A percentile compares a stretch with the other conserved stretches of the same genome.
These are phyloP conservation scores for Protea cynaroides DNA, from an alignment of 164 flowering plant species.

Conservation along the genomic window DNA sequence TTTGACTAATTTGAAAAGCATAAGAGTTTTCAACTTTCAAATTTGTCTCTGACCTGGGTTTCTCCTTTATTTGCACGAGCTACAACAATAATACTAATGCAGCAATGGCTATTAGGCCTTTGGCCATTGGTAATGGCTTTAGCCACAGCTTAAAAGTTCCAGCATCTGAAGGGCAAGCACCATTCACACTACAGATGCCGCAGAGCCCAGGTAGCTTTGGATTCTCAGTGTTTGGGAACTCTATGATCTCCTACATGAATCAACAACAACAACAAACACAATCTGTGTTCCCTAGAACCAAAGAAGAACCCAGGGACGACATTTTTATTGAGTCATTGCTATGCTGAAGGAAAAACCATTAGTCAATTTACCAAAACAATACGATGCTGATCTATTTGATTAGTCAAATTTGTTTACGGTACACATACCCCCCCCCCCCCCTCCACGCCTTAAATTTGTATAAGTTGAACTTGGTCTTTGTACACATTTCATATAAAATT, in stretches of 20 bases:
- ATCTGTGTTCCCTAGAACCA: slow-evolving; percentile 9
- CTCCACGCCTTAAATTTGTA: too few relatives aligned
- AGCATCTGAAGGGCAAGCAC: not conserved
- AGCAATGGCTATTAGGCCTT: slow-evolving; percentile 29
- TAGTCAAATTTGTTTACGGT: not conserved
- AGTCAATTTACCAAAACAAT: not conserved
- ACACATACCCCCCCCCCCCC: too few relatives aligned
- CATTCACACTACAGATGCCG: not conserved
- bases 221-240: not conserved
- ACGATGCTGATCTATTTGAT: not conserved
- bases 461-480: too few relatives aligned
- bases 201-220: not conserved
- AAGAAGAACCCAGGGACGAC: slow-evolving; percentile 22
- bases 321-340: slow-evolving; percentile 12
- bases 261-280: slow-evolving; percentile 5
- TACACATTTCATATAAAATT: too few relatives aligned
- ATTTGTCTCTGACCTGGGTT: not conserved
- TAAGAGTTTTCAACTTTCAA: not conserved
- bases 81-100: slow-evolving; percentile 22
- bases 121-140: slow-evolving; percentile 4
- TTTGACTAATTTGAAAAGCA: not conserved
- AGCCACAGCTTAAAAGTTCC: not conserved
- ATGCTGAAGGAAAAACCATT: slow-evolving; percentile 2
- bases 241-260: not conserved
- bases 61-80: slow-evolving; percentile 31